Conservation (phyloP, 2,329 filamentous ascomycete genomes). For the Leptographium wingfieldii region DNA sequence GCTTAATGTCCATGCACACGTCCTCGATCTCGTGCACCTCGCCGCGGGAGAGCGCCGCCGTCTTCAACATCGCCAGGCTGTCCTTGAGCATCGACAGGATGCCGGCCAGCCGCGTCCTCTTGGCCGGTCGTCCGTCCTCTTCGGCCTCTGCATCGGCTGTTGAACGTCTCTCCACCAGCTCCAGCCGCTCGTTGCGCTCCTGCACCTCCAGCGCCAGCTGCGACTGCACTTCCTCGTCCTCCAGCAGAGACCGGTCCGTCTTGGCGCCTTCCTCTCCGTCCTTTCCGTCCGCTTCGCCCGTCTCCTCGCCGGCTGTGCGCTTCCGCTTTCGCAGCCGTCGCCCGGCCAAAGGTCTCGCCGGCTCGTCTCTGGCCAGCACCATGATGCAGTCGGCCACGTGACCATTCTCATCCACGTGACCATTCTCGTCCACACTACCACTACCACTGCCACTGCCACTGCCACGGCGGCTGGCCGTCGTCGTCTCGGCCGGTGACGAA, state of each 20-base stretch:
- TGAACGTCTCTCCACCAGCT: not conserved
- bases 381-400: constrained; percentile 20
- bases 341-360: not conserved
- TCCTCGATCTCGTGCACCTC: constrained; percentile 65
- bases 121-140: not conserved
- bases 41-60: constrained; percentile 45
- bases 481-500: not conserved
- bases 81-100: constrained; percentile 42
- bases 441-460: not conserved
- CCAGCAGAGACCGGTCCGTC: not conserved
- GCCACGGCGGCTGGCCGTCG: constrained; percentile 12
- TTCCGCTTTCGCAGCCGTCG: constrained; percentile 7
- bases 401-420: not conserved
- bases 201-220: constrained; percentile 15
- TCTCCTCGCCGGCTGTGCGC: not conserved
- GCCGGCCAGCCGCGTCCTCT: constrained; percentile 26
- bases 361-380: constrained; percentile 13
- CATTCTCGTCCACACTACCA: constrained; percentile 6
- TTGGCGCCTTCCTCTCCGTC: not conserved
- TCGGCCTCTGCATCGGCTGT: constrained; percentile 6
- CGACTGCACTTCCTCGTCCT: constrained; percentile 16
- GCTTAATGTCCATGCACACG: constrained; percentile 65
- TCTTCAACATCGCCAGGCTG: constrained; percentile 47
- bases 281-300: not conserved
- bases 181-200: constrained; percentile 11